A percentile compares a stretch with the other conserved stretches of the same genome.
phyloP scores from a whole-genome alignment of 768 basidiomycete species.

The Dendrothele bispora region DNA sequence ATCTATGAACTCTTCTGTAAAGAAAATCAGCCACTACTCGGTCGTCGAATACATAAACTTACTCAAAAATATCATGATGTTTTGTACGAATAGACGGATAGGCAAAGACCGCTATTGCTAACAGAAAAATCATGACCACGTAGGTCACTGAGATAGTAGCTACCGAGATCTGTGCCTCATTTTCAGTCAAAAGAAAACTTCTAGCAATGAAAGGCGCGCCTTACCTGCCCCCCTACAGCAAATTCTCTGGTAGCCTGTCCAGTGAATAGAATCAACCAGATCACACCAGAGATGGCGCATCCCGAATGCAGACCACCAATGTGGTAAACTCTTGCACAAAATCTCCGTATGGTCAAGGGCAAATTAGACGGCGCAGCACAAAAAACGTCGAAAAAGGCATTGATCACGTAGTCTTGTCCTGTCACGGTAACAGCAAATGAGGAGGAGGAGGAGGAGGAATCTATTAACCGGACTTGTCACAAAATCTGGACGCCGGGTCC shows the following conservation, averaged over 20 bases:
- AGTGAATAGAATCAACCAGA: constrained; percentile 55
- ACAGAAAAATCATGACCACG: constrained; percentile 44
- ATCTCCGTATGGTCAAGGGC: constrained; percentile 43
- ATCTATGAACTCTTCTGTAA: constrained; percentile 41
- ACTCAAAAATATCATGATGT: constrained; percentile 54
- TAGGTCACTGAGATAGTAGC: constrained; percentile 43
- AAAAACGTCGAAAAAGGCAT: constrained; percentile 53
- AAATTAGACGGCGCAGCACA: constrained; percentile 50
- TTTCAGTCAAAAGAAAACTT: background rate
- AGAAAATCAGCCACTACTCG: background rate
- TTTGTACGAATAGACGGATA: constrained; percentile 48
- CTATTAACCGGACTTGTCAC: too few relatives aligned
- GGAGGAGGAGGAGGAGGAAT: too few relatives aligned
- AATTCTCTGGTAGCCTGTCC: constrained; percentile 53
- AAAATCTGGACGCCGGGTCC: too few relatives aligned
- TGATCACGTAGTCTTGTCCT: constrained; percentile 62
- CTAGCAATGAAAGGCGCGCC: constrained; percentile 7
- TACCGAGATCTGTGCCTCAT: constrained; percentile 1
- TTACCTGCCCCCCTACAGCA: constrained; percentile 34
- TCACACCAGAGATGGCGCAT: constrained; percentile 49
- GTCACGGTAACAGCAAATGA: too few relatives aligned
- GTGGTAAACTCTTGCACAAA: constrained; percentile 56
- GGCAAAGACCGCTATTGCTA: constrained; percentile 52
- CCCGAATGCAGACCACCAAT: constrained; percentile 63
- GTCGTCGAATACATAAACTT: background rate